Percentiles rank a stretch among this genome's conserved stretches.
Conservation (phyloP, 306 rosid species). For the Cajanus cajan region DNA sequence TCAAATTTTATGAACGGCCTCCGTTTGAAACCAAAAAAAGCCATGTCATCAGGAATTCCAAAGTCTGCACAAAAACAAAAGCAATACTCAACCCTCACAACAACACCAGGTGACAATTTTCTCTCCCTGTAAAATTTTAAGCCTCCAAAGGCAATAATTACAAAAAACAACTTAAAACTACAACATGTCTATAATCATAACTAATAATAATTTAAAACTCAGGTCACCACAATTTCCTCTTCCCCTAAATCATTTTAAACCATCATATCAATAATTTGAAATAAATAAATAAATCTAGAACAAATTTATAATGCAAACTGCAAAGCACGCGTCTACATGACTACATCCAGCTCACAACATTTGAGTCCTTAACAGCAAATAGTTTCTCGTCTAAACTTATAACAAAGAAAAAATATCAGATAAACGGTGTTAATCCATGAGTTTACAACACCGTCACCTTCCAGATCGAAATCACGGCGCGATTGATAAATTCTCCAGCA, state of each 20-base stretch:
- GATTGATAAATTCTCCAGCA: background rate
- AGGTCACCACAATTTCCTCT: background rate
- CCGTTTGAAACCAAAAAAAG: slow-evolving; percentile 15
- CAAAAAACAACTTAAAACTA: background rate
- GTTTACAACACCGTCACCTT: slow-evolving; percentile 24
- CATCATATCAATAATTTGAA: background rate
- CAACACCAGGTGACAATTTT: background rate
- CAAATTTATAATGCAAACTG: background rate
- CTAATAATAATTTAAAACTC: background rate
- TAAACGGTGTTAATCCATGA: background rate
- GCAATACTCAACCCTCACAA: slow-evolving; percentile 3
- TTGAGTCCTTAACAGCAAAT: background rate
- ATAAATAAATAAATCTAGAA: background rate
- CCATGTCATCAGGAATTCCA: slow-evolving; percentile 23
- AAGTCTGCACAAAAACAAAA: slow-evolving; percentile 24
- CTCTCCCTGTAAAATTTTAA: background rate
- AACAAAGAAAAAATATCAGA: background rate
- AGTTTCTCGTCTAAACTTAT: background rate
- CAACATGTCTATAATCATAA: background rate
- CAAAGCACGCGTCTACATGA: slow-evolving; percentile 20
- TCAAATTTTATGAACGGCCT: slow-evolving; percentile 19
- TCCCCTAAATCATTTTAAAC: background rate
- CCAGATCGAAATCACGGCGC: slow-evolving; percentile 9
- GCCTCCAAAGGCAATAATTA: background rate
- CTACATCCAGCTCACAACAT: background rate